Percentiles rank a stretch among this genome's conserved stretches.
phyloP scores from a whole-genome alignment of 345 rosid genomes.

The Trapa bicornis region DNA sequence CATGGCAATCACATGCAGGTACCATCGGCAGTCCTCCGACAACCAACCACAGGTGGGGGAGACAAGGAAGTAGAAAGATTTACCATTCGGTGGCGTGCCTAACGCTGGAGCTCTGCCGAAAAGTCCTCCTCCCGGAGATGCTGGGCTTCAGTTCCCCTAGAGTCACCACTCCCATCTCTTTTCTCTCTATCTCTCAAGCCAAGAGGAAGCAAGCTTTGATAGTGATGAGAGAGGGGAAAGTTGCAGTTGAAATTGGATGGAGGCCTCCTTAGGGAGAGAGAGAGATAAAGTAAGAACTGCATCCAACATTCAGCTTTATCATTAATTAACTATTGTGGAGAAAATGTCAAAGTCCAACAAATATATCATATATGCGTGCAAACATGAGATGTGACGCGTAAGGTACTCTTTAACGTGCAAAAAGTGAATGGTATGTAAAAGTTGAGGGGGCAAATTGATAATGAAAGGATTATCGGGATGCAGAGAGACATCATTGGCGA shows the following conservation, averaged over 20 bases:
- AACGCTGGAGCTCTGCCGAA: conserved; percentile 72
- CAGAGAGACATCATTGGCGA: neutral
- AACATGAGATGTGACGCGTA: no score
- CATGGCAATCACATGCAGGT: no score
- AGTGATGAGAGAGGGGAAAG: neutral
- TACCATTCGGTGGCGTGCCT: conserved; percentile 96
- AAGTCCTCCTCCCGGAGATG: conserved; percentile 72
- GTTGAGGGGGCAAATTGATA: no score
- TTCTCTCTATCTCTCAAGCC: conserved; percentile 7
- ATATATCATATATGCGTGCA: no score
- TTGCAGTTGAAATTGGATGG: neutral
- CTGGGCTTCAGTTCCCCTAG: conserved; percentile 81
- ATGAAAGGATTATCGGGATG: neutral
- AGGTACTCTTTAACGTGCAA: no score
- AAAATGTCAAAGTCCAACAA: no score
- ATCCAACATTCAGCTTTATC: no score
- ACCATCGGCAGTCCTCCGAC: no score
- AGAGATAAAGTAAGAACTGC: neutral
- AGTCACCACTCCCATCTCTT: conserved; percentile 71
- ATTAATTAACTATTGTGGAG: no score
- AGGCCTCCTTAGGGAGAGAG: neutral
- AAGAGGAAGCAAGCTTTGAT: neutral
- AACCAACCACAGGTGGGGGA: no score
- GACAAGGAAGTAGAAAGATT: neutral
- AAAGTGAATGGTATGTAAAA: no score